Percentiles rank a stretch among this genome's conserved stretches.
Conservation (phyloP, 768 basidiomycete species). For the Lactarius quietus region DNA sequence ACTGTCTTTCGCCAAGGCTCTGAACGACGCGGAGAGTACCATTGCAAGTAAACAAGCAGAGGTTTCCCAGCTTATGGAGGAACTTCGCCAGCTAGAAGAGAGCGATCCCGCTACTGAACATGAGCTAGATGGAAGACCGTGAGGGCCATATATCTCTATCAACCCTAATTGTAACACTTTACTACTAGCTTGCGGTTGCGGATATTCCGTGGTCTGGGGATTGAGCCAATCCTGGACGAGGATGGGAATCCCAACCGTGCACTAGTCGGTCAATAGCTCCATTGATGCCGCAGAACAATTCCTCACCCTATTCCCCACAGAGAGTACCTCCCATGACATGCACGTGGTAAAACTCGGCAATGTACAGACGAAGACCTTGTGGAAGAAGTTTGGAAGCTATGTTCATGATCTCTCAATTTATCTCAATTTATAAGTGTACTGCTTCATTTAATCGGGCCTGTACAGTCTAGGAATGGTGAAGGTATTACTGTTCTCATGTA, state of each 20-base stretch:
- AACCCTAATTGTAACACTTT: background rate
- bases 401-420: background rate
- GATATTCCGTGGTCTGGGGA: constrained; percentile 68
- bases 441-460: background rate
- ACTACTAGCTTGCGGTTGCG: constrained; percentile 61
- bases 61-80: constrained; percentile 63
- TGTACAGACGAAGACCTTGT: background rate
- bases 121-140: constrained; percentile 68
- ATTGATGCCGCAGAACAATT: background rate
- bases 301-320: constrained; percentile 26
- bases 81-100: constrained; percentile 54
- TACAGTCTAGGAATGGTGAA: background rate
- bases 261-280: constrained; percentile 56
- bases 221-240: constrained; percentile 59
- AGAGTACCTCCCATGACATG: constrained; percentile 20
- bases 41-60: constrained; percentile 68
- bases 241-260: constrained; percentile 52
- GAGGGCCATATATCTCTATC: constrained; percentile 30
- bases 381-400: constrained; percentile 23
- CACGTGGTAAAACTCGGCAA: constrained; percentile 18
- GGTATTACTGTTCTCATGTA: constrained; percentile 7
- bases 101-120: constrained; percentile 74
- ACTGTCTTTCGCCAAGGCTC: constrained; percentile 66
- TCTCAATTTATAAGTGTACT: background rate
- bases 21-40: constrained; percentile 65